Base-by-base conservation (phyloP, 805 yeast genomes). In the Teunomyces gatunensis region DNA sequence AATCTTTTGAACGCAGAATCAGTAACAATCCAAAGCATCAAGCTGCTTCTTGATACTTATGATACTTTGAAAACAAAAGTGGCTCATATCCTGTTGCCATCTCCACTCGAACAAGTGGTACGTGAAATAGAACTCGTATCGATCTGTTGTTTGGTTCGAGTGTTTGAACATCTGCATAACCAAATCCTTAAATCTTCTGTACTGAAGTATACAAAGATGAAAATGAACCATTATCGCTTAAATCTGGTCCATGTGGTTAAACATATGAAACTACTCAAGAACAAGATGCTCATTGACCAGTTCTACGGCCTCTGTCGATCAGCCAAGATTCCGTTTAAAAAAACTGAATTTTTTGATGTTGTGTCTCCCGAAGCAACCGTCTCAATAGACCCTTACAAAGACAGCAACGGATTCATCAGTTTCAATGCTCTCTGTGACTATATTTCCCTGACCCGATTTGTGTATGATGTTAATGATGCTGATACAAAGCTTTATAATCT, bases 381-480 rank as follows among this genome's bases (percentile, higher is more conserved):
- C 6, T 23, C 54, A 2, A 49, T 58, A 4, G 55, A 49, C 1
- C 11, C 32, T 1, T 53, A 49, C 32, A 50, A 48, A 39, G 52
- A 56, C 39, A 48, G 42, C 10, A 52, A 56, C 21, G 66, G 65
- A 7, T 45, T 53, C 7, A 45, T 66, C 11, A 56, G 58, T 20
- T 55, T 58, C 25, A 51, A 51, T 1, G 47, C 48, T 4, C 45
- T 70, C 6, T 61, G 67, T 46, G 21, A 47, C 3, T 68, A 63
- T 45, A 61, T 69, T 5, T 46, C 49, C 6, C 44, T 33, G 1
- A 47, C 49, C 6, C 48, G 57, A 10, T 64, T 57, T 44, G 6
- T 45, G 42, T 4, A 45, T 10, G 17, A 29, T 18, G 5, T 9
- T 12, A 29, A 42, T 12, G 12, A 23, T 11, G 12, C 11, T 4